phyloP scores from a whole-genome alignment of 179 eudicot genomes.

The Amaranthus tricolor region DNA sequence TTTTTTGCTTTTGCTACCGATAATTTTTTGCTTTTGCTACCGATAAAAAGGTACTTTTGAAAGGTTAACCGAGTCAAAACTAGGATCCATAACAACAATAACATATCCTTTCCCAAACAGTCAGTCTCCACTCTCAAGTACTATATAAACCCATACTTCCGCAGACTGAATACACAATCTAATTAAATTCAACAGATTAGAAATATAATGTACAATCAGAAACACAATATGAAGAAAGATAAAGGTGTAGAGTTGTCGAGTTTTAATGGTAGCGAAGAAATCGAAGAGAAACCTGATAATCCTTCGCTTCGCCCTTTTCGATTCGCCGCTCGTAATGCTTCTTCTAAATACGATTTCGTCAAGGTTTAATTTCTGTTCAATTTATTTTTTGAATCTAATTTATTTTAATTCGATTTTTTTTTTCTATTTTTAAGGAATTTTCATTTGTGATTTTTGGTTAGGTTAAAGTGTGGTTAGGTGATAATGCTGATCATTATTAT shows the following conservation, averaged over 20 bases:
- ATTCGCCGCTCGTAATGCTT: constrained; percentile 72
- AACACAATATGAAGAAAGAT: constrained; percentile 45
- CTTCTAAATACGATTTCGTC: constrained; percentile 97
- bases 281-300: constrained; percentile 27
- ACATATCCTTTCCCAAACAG: too few relatives aligned
- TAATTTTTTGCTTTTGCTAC: too few relatives aligned
- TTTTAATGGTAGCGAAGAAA: constrained; percentile 26
- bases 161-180: too few relatives aligned
- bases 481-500: constrained; percentile 97
- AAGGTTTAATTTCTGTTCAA: constrained; percentile 44
- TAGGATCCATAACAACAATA: too few relatives aligned
- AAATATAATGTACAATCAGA: too few relatives aligned
- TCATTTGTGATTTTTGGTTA: constrained; percentile 20
- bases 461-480: constrained; percentile 99
- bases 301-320: constrained; percentile 33
- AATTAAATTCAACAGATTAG: too few relatives aligned
- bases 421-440: neutral
- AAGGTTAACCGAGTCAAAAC: too few relatives aligned
- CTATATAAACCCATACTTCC: too few relatives aligned
- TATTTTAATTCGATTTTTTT: neutral
- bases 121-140: too few relatives aligned
- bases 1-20: too few relatives aligned
- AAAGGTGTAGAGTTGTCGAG: constrained; percentile 44
- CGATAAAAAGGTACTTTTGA: too few relatives aligned
- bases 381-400: neutral